phyloP scores from a whole-genome alignment of 2,329 filamentous ascomycete genomes.

The Sporothrix mexicana region DNA sequence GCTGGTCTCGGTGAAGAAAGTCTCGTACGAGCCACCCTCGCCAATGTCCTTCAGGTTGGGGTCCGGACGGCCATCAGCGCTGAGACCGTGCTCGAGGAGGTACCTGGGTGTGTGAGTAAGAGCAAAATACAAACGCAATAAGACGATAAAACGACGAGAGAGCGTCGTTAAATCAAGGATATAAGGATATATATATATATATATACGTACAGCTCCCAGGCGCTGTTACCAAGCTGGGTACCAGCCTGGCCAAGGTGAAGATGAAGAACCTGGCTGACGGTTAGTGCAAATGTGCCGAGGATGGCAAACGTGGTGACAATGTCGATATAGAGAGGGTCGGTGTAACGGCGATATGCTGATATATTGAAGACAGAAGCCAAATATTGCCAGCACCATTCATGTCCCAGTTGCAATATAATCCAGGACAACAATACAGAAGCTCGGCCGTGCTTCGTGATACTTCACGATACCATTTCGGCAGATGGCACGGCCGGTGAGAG shows the following conservation, averaged over 20 bases:
- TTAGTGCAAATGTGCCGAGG: neutral
- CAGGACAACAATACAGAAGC: neutral
- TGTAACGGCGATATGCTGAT: neutral
- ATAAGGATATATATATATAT: constrained; percentile 40
- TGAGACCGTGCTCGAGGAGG: constrained; percentile 74
- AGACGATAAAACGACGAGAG: too few relatives aligned
- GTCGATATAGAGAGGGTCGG: neutral
- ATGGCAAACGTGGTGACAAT: neutral
- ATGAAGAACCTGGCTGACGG: constrained; percentile 60
- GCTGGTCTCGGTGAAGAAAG: constrained; percentile 76
- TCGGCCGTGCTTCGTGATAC: constrained; percentile 12
- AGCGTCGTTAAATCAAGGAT: too few relatives aligned
- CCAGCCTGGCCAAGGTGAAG: constrained; percentile 72
- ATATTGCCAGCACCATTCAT: neutral
- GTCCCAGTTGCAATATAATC: too few relatives aligned
- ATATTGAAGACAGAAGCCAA: neutral
- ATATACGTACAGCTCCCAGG: constrained; percentile 73
- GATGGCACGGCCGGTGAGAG: constrained; percentile 6
- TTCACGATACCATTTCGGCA: neutral
- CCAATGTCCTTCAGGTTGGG: constrained; percentile 64
- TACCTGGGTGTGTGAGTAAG: constrained; percentile 55
- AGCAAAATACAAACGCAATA: neutral
- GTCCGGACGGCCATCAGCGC: constrained; percentile 67
- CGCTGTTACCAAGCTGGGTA: constrained; percentile 75
- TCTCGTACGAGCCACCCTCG: constrained; percentile 71